phyloP scores from a whole-genome alignment of 768 basidiomycete species.

The Tulasnella calospora region DNA sequence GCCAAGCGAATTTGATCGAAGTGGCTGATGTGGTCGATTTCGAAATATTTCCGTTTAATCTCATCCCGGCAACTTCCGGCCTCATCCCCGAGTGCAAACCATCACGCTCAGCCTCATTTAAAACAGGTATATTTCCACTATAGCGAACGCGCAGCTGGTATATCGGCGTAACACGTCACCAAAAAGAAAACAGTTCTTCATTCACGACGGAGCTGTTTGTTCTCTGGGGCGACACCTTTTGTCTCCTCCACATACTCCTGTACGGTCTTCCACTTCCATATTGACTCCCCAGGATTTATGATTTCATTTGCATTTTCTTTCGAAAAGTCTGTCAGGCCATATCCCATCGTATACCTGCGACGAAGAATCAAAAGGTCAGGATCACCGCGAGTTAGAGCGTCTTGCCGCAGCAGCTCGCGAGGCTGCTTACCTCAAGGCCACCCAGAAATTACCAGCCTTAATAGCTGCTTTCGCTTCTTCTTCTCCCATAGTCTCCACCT shows the following conservation, averaged over 20 bases:
- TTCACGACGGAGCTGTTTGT: conserved; percentile 2
- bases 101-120: no score
- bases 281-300: conserved; percentile 31
- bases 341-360: conserved; percentile 28
- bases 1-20: neutral
- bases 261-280: conserved; percentile 33
- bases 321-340: conserved; percentile 31
- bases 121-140: no score
- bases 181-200: neutral
- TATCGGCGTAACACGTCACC: no score
- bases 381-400: conserved; percentile 25
- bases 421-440: conserved; percentile 18
- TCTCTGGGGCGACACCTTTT: neutral
- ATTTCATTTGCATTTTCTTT: conserved; percentile 31
- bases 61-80: no score
- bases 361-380: conserved; percentile 6
- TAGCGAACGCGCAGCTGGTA: no score
- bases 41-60: no score
- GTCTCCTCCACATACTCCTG: conserved; percentile 28
- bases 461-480: neutral
- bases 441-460: neutral
- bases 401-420: conserved; percentile 20
- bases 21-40: no score
- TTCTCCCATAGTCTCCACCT: neutral
- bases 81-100: no score